Evolutionary conservation across 495 filamentous ascomycete genomes (phyloP).

Genomic region (Aspergillus sparsus): DNA sequence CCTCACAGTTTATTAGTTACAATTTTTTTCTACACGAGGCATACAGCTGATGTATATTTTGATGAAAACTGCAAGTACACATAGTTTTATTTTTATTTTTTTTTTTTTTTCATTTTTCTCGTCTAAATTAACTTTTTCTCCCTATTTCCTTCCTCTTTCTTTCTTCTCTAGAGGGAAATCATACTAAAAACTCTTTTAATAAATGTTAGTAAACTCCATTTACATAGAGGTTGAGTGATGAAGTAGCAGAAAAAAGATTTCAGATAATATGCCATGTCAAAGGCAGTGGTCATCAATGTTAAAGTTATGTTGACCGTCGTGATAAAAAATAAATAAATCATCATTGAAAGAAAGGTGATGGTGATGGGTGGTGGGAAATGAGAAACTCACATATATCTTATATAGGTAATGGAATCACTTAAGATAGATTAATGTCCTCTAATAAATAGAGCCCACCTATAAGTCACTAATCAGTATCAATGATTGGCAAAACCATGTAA

Average conservation of each 20-base stretch:
- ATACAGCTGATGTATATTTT: too few relatives aligned
- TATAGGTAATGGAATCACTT: not conserved
- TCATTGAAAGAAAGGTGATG: slow-evolving; percentile 52
- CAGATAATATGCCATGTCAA: slow-evolving; percentile 80
- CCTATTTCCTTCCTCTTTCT: too few relatives aligned
- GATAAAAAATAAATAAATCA: slow-evolving; percentile 74
- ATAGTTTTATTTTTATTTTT: too few relatives aligned
- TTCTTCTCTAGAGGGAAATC: too few relatives aligned
- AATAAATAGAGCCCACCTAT: not conserved
- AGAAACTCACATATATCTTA: slow-evolving; percentile 28
- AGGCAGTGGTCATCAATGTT: slow-evolving; percentile 87
- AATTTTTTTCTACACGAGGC: too few relatives aligned
- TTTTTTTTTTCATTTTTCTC: too few relatives aligned
- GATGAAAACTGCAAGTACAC: too few relatives aligned
- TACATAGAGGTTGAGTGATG: not conserved
- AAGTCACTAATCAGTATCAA: slow-evolving; percentile 11
- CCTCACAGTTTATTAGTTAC: too few relatives aligned
- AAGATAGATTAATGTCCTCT: not conserved
- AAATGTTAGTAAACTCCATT: too few relatives aligned
- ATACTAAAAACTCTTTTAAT: too few relatives aligned
- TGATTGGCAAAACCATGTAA: slow-evolving; percentile 17
- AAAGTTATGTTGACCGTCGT: slow-evolving; percentile 96
- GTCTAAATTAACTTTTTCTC: too few relatives aligned
- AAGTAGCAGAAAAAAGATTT: slow-evolving; percentile 32
- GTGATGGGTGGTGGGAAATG: not conserved